Conservation (phyloP, 139 green algal genomes). For the Tetraselmis striata region DNA sequence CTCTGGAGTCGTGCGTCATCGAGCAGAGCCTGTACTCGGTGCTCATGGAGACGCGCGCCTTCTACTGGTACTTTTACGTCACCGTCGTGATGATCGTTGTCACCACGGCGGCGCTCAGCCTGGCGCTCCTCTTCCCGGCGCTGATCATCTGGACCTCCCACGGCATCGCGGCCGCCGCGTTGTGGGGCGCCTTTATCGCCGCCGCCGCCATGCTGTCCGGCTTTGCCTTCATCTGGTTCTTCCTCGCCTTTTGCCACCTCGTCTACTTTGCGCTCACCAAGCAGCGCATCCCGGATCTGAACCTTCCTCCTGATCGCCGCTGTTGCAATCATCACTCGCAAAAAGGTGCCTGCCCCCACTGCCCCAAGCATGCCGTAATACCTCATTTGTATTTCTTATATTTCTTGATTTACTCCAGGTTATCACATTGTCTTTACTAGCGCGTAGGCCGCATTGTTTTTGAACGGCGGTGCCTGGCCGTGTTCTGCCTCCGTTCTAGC, state of each 20-base stretch:
- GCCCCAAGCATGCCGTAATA: too few relatives aligned
- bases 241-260: slow-evolving; percentile 3
- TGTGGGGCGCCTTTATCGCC: background rate
- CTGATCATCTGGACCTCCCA: background rate
- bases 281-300: background rate
- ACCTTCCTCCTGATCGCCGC: background rate
- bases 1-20: background rate
- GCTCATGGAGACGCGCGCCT: background rate
- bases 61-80: background rate
- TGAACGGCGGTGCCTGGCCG: too few relatives aligned
- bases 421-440: too few relatives aligned
- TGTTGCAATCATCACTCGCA: background rate
- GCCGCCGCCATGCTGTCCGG: background rate
- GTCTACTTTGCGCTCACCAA: slow-evolving; percentile 3
- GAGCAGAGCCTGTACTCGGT: background rate
- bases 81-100: background rate
- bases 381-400: too few relatives aligned
- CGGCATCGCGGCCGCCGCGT: background rate
- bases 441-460: too few relatives aligned
- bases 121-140: background rate
- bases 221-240: background rate
- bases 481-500: too few relatives aligned
- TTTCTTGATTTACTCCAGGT: too few relatives aligned
- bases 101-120: background rate
- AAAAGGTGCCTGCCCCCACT: background rate